Percentiles rank a stretch among this genome's conserved stretches.
Evolutionary conservation across 495 filamentous ascomycete species (phyloP).

Genomic region (Aspergillus carlsbadensis): DNA sequence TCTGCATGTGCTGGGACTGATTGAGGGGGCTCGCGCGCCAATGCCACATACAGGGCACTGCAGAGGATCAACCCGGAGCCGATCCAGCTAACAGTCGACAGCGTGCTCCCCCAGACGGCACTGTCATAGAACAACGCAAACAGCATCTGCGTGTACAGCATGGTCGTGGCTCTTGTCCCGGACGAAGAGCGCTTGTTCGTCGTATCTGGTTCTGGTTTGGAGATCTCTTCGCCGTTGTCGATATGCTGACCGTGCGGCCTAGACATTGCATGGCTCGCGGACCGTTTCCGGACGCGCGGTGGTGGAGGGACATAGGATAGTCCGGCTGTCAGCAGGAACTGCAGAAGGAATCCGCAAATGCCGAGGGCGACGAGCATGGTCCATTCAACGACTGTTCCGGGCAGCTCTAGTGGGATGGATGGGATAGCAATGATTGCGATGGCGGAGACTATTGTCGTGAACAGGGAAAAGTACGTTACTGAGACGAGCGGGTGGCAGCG

Average conservation of each 20-base stretch:
- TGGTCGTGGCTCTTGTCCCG: conserved; percentile 75
- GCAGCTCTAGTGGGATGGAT: conserved; percentile 62
- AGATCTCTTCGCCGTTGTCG: neutral
- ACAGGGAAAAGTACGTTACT: conserved; percentile 81
- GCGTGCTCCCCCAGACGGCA: conserved; percentile 69
- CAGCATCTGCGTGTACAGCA: conserved; percentile 91
- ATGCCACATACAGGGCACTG: conserved; percentile 75
- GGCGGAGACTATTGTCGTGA: conserved; percentile 65
- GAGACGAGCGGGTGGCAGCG: conserved; percentile 81
- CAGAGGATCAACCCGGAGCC: conserved; percentile 80
- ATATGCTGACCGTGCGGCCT: conserved; percentile 1
- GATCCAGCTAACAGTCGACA: conserved; percentile 62
- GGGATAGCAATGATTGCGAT: conserved; percentile 58
- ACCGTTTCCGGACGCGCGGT: conserved; percentile 24
- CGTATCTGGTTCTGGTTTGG: conserved; percentile 13
- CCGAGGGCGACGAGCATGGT: conserved; percentile 66
- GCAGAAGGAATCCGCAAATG: conserved; percentile 77
- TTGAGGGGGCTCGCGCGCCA: conserved; percentile 43
- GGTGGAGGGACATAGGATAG: conserved; percentile 60
- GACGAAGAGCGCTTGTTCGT: conserved; percentile 18
- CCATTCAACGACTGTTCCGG: conserved; percentile 66
- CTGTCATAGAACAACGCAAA: conserved; percentile 85
- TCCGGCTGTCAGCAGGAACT: conserved; percentile 83
- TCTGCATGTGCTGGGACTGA: conserved; percentile 3
- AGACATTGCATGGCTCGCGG: neutral